phyloP scores from a whole-genome alignment of 1,284 basidiomycete species.

The Ganoderma resinaceum region DNA sequence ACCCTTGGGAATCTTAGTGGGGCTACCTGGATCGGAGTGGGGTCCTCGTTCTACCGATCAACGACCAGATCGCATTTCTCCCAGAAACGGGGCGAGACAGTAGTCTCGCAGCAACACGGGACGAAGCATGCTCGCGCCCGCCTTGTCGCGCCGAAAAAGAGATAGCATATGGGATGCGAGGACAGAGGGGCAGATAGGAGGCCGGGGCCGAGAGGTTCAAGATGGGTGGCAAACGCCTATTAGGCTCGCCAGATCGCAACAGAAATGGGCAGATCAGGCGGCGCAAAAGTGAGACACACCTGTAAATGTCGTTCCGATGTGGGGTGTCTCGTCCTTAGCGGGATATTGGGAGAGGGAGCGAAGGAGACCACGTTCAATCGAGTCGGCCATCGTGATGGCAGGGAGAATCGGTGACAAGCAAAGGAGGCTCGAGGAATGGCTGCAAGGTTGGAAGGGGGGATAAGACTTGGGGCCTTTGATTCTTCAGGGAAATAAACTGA shows the following conservation, averaged over 20 bases:
- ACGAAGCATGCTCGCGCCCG: no score
- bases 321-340: conserved; percentile 39
- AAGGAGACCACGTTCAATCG: conserved; percentile 10
- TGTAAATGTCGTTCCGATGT: conserved; percentile 40
- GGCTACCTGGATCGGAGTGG: no score
- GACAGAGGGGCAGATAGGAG: no score
- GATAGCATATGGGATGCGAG: background rate
- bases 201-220: no score
- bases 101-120: no score
- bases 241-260: background rate
- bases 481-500: background rate
- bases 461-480: background rate
- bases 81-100: no score
- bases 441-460: background rate
- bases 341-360: conserved; percentile 11
- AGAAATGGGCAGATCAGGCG: background rate
- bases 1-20: no score
- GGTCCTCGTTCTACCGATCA: no score
- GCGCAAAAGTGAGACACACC: background rate
- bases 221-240: background rate
- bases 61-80: no score
- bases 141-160: no score
- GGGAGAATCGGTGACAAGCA: background rate
- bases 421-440: background rate
- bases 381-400: background rate